Percentiles rank a stretch among this genome's conserved stretches.
These are phyloP conservation scores for Parmelia sp. DNA, from an alignment of 495 filamentous ascomycete species.

Conservation along the genomic window DNA sequence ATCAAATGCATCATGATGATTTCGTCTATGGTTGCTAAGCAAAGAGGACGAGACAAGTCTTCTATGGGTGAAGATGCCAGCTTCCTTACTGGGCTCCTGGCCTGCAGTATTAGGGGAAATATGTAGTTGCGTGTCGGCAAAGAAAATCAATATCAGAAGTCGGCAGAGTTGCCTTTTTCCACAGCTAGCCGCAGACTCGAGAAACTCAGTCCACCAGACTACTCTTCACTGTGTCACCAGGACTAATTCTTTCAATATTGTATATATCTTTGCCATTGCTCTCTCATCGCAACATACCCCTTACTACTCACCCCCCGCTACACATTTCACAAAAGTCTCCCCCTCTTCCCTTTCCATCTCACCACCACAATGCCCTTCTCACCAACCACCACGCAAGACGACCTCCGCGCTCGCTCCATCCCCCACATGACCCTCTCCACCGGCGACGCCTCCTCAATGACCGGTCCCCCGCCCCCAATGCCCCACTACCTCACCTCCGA, in stretches of 20 bases:
- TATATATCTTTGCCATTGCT: neutral
- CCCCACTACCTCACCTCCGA: conserved; percentile 38
- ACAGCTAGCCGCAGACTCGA: neutral
- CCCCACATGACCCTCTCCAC: conserved; percentile 55
- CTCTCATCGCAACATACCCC: neutral
- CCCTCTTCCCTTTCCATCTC: neutral
- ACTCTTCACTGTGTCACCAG: neutral
- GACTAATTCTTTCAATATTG: neutral
- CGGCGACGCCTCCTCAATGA: conserved; percentile 42
- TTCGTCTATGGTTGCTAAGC: too few relatives aligned
- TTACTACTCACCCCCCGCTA: neutral
- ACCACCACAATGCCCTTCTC: conserved; percentile 1
- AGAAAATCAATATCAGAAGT: too few relatives aligned
- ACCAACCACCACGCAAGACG: neutral
- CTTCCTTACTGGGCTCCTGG: too few relatives aligned
- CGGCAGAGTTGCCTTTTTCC: neutral
- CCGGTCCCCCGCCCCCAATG: conserved; percentile 41
- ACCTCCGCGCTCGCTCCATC: conserved; percentile 49
- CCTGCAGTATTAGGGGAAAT: too few relatives aligned
- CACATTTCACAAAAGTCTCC: neutral
- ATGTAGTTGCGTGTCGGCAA: too few relatives aligned
- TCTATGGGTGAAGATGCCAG: too few relatives aligned
- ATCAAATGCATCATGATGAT: neutral
- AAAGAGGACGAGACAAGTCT: neutral
- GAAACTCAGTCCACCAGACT: too few relatives aligned